These are phyloP conservation scores for Peronospora farinosa DNA, from an alignment of 352 stramenopile species.

Conservation along the genomic window DNA sequence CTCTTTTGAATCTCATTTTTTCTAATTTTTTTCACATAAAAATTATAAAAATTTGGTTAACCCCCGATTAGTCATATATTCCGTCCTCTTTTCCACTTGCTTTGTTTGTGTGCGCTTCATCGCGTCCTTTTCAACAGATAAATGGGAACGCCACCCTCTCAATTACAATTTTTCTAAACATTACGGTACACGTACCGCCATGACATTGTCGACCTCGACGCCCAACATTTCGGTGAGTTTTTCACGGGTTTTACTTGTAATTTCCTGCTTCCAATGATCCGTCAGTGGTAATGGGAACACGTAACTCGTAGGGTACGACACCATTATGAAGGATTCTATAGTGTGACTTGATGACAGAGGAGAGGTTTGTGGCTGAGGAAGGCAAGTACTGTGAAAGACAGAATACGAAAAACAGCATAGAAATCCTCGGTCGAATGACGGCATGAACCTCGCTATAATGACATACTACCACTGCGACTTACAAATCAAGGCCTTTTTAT, in stretches of 20 bases:
- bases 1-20: constrained; percentile 22
- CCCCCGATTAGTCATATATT: no score
- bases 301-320: constrained; percentile 38
- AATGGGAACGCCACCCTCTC: constrained; percentile 19
- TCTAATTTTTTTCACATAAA: background rate
- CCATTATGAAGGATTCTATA: background rate
- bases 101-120: background rate
- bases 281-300: constrained; percentile 58
- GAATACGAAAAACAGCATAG: no score
- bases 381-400: no score
- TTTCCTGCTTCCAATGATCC: constrained; percentile 49
- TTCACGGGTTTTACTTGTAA: constrained; percentile 40
- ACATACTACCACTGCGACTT: background rate
- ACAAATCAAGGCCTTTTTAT: background rate
- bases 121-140: constrained; percentile 25
- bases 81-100: no score
- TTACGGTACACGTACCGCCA: constrained; percentile 64
- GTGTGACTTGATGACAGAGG: background rate
- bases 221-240: constrained; percentile 76
- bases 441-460: no score
- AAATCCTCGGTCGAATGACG: no score
- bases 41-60: no score
- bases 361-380: no score
- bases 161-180: background rate
- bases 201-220: constrained; percentile 77